Percentiles rank a stretch among this genome's conserved stretches.
Conservation (phyloP, 345 rosid genomes). For the Citrus unshiu region DNA sequence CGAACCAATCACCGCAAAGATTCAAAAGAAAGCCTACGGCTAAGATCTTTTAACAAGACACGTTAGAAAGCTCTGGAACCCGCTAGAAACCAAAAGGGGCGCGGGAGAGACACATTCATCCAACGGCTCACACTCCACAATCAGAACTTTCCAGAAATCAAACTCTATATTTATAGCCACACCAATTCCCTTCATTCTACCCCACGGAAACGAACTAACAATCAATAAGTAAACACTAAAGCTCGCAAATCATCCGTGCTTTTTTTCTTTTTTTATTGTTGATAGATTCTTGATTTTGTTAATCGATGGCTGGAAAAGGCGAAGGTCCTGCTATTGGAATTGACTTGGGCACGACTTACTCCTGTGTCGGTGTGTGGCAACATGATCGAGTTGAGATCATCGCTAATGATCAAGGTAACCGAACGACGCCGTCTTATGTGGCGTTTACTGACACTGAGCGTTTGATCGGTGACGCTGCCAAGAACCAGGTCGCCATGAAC, state of each 20-base stretch:
- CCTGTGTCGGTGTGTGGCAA: conserved; percentile 41
- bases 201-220: no score
- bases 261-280: neutral
- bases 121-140: neutral
- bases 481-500: conserved; percentile 45
- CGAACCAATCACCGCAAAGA: neutral
- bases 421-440: conserved; percentile 41
- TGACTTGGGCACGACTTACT: conserved; percentile 33
- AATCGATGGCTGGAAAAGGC: conserved; percentile 30
- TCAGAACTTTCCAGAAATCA: conserved; percentile 18
- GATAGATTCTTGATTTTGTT: no score
- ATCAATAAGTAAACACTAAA: no score
- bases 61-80: conserved; percentile 24
- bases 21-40: neutral
- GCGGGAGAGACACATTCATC: conserved; percentile 9
- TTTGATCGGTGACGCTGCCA: conserved; percentile 40
- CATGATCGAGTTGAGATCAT: conserved; percentile 43
- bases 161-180: conserved; percentile 5
- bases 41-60: neutral
- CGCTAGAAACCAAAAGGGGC: neutral
- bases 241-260: neutral
- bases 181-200: neutral
- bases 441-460: conserved; percentile 41
- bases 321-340: conserved; percentile 38
- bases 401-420: conserved; percentile 39